Conservation (phyloP, 2,329 filamentous ascomycete species). For the Colletotrichum kahawae region DNA sequence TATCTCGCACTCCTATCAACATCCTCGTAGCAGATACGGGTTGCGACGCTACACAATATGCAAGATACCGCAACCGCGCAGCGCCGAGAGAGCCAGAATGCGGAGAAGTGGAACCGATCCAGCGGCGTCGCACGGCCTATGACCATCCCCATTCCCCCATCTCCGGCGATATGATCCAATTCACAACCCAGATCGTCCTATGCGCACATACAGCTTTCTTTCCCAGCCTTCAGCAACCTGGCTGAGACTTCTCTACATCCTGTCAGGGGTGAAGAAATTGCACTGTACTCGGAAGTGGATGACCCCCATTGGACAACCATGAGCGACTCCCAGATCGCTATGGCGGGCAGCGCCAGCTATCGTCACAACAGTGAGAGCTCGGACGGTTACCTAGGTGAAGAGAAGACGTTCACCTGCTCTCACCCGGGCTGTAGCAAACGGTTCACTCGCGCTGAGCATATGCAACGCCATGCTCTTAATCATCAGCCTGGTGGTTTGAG, state of each 20-base stretch:
- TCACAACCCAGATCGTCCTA: not conserved
- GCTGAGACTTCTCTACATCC: not conserved
- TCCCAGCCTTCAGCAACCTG: not conserved
- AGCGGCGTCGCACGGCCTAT: not conserved
- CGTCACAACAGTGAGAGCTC: conserved; percentile 11
- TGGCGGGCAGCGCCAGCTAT: not conserved
- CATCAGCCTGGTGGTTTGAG: conserved; percentile 59
- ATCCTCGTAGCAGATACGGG: not conserved
- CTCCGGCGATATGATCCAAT: not conserved
- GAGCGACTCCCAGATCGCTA: not conserved
- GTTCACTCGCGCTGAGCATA: conserved; percentile 63
- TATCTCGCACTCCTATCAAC: not conserved
- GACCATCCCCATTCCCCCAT: conserved; percentile 17
- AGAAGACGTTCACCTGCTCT: conserved; percentile 35
- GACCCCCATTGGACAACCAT: not conserved
- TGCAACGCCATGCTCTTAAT: conserved; percentile 62
- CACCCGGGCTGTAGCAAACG: conserved; percentile 53
- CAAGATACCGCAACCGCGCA: not conserved
- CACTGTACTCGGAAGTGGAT: not conserved
- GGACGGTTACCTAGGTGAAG: not conserved
- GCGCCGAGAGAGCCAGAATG: not conserved
- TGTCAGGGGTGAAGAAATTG: not conserved
- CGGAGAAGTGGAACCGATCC: conserved; percentile 3
- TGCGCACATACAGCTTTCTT: not conserved
- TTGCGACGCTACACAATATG: not conserved